These are phyloP conservation scores for Pyronema domesticum DNA, from an alignment of 495 filamentous ascomycete species.

Conservation along the genomic window DNA sequence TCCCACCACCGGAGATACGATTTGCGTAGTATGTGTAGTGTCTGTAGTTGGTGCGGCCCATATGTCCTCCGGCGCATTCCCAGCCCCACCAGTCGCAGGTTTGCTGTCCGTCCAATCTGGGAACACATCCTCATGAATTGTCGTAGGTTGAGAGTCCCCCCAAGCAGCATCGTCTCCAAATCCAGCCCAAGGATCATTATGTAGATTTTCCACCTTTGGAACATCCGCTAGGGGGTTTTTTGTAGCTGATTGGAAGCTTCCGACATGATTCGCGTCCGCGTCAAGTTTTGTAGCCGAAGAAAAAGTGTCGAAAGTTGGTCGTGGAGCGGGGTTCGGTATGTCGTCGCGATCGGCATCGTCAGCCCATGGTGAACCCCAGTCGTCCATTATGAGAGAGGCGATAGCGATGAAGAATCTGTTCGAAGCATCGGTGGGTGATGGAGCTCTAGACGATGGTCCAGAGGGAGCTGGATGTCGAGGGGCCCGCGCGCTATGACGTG, in stretches of 20 bases:
- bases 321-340: no score
- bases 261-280: conserved; percentile 5
- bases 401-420: background rate
- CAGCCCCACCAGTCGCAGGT: background rate
- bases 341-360: conserved; percentile 12
- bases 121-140: background rate
- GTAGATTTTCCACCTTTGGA: conserved; percentile 3
- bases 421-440: background rate
- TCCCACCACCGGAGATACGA: background rate
- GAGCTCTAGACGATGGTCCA: no score
- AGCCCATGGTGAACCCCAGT: conserved; percentile 24
- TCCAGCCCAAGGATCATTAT: conserved; percentile 13
- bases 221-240: background rate
- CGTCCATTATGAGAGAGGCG: conserved; percentile 8
- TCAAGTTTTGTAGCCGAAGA: background rate
- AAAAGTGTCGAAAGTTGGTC: no score
- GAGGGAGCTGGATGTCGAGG: no score
- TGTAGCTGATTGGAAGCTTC: background rate
- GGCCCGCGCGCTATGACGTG: no score
- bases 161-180: conserved; percentile 19
- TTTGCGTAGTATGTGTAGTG: background rate
- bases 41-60: background rate
- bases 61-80: background rate
- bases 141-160: conserved; percentile 5
- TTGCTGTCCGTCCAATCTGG: background rate